These are phyloP conservation scores for Globisporangium rhizosaccharum DNA, from an alignment of 352 stramenopile species.

Conservation along the genomic window DNA sequence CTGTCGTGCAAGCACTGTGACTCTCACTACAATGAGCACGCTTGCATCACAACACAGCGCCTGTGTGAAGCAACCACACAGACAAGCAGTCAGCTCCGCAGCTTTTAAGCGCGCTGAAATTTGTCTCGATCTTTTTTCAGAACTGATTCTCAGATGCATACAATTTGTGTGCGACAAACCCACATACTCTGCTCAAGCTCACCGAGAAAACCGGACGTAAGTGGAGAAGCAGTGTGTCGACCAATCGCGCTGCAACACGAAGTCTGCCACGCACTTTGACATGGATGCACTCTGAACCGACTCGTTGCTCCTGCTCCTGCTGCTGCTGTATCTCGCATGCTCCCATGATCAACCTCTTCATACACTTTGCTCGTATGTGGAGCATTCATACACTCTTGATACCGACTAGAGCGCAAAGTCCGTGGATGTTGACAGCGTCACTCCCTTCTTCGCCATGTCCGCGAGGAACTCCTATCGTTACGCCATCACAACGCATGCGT, in stretches of 20 bases:
- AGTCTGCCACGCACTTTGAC: too few species aligned
- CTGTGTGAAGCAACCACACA: too few species aligned
- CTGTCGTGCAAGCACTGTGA: too few species aligned
- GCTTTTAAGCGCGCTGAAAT: constrained; percentile 27
- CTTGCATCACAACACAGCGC: too few species aligned
- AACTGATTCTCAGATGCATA: neutral
- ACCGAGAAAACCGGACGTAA: neutral
- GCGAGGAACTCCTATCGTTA: constrained; percentile 34
- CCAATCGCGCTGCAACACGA: too few species aligned
- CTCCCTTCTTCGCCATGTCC: constrained; percentile 53
- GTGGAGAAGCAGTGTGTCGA: too few species aligned
- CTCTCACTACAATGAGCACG: too few species aligned
- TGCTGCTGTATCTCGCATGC: too few species aligned
- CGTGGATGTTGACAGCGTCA: constrained; percentile 55
- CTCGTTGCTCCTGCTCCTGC: too few species aligned
- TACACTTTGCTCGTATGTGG: too few species aligned
- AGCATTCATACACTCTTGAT: neutral
- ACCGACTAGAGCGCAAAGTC: constrained; percentile 26
- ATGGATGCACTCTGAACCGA: neutral
- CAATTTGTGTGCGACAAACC: too few species aligned
- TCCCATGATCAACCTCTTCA: too few species aligned
- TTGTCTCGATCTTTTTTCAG: neutral
- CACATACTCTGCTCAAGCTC: neutral
- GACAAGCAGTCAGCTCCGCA: neutral
- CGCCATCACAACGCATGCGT: constrained; percentile 8